These are phyloP conservation scores for Apiospora pterosperma DNA, from an alignment of 2,329 filamentous ascomycete genomes.

Conservation along the genomic window DNA sequence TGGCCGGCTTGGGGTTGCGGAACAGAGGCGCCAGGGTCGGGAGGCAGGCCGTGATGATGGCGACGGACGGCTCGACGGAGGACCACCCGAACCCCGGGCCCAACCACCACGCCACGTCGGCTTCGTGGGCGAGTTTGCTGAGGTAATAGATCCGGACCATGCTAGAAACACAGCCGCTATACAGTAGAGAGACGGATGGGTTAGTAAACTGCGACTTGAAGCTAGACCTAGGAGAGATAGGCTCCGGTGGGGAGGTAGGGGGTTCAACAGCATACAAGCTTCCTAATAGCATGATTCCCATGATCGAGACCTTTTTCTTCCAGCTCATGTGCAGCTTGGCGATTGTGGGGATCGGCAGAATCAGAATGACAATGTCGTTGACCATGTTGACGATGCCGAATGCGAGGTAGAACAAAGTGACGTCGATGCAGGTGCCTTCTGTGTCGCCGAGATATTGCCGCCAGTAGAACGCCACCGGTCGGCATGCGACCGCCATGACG, in stretches of 20 bases:
- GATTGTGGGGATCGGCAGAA: slow-evolving; percentile 27
- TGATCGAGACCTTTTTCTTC: slow-evolving; percentile 24
- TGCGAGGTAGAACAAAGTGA: slow-evolving; percentile 20
- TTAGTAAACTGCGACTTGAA: too few species aligned
- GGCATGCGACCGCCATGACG: slow-evolving; percentile 18
- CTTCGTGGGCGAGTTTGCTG: slow-evolving; percentile 15
- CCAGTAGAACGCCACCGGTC: slow-evolving; percentile 22
- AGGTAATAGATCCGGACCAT: slow-evolving; percentile 26
- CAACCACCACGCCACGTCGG: slow-evolving; percentile 25
- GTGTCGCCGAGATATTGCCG: slow-evolving; percentile 16
- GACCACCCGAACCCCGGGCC: slow-evolving; percentile 29
- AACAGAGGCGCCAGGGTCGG: slow-evolving; percentile 29
- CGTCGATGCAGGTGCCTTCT: slow-evolving; percentile 23
- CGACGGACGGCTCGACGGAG: slow-evolving; percentile 29
- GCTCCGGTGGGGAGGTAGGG: not conserved
- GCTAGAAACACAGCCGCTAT: slow-evolving; percentile 25
- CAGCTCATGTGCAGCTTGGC: slow-evolving; percentile 25
- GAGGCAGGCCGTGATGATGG: slow-evolving; percentile 33
- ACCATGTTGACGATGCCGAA: slow-evolving; percentile 25
- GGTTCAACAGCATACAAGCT: slow-evolving; percentile 22
- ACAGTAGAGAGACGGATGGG: not conserved
- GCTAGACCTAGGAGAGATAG: not conserved
- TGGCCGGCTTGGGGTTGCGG: slow-evolving; percentile 14
- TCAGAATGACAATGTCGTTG: slow-evolving; percentile 27
- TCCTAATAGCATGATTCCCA: slow-evolving; percentile 26